A percentile compares a stretch with the other conserved stretches of the same genome.
Conservation (phyloP, 345 rosid genomes). For the Brassica nigra region DNA sequence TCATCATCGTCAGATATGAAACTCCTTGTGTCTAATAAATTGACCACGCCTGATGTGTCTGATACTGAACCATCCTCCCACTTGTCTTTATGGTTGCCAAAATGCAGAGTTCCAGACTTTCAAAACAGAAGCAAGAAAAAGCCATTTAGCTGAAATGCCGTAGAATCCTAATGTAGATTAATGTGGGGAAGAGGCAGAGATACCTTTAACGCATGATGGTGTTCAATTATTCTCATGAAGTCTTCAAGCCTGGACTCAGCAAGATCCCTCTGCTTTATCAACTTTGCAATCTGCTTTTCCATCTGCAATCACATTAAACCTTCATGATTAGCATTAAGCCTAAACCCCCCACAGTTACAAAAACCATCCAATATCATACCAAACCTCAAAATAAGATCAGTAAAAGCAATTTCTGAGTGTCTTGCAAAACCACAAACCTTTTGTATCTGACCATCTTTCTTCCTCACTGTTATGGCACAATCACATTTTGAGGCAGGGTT, state of each 20-base stretch:
- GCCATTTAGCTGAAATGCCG: conserved; percentile 1
- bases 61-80: conserved; percentile 73
- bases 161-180: background rate
- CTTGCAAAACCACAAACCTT: conserved; percentile 51
- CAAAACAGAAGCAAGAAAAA: conserved; percentile 12
- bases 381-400: background rate
- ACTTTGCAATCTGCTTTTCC: conserved; percentile 72
- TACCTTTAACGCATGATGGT: conserved; percentile 40
- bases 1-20: conserved; percentile 45
- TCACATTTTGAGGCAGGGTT: conserved; percentile 63
- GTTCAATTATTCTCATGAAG: conserved; percentile 59
- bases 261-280: conserved; percentile 78
- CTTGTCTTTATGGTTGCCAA: conserved; percentile 40
- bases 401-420: background rate
- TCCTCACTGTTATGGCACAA: conserved; percentile 61
- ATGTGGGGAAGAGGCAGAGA: background rate
- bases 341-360: background rate
- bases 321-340: background rate
- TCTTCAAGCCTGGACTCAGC: conserved; percentile 81
- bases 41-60: conserved; percentile 54
- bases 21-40: conserved; percentile 43
- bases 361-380: conserved; percentile 9
- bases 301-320: conserved; percentile 51
- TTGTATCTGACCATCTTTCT: conserved; percentile 85
- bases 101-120: conserved; percentile 37